phyloP scores from a whole-genome alignment of 305 asterid species.

The Plantago lanceolata region DNA sequence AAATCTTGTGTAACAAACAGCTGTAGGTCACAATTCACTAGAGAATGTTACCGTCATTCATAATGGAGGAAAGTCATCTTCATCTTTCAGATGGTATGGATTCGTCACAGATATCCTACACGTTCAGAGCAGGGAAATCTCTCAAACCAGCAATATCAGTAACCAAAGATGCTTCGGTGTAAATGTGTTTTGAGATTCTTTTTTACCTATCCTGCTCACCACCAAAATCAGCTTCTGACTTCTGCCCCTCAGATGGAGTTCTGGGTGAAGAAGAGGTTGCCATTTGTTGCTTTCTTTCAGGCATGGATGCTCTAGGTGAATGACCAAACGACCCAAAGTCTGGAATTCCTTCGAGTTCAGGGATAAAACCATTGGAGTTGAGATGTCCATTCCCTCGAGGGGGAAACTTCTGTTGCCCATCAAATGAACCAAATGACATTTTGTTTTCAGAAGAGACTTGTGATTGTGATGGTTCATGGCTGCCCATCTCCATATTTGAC shows the following conservation, averaged over 20 bases:
- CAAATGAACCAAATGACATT: conserved; percentile 18
- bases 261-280: conserved; percentile 31
- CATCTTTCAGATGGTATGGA: conserved; percentile 71
- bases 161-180: conserved; percentile 19
- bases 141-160: conserved; percentile 35
- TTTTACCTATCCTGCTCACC: conserved; percentile 61
- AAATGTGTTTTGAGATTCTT: conserved; percentile 22
- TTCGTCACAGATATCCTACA: conserved; percentile 62
- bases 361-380: conserved; percentile 25
- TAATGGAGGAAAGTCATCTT: conserved; percentile 82
- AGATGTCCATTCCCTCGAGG: conserved; percentile 38
- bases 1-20: conserved; percentile 6
- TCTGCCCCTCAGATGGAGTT: conserved; percentile 33
- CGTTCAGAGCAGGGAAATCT: conserved; percentile 30
- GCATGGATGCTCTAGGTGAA: conserved; percentile 21
- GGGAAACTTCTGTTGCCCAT: conserved; percentile 27
- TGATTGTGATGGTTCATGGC: conserved; percentile 36
- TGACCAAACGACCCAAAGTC: conserved; percentile 35
- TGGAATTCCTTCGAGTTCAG: conserved; percentile 37
- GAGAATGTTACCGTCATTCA: conserved; percentile 29
- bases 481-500: conserved; percentile 38
- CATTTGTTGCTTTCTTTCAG: conserved; percentile 38
- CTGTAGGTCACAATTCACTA: conserved; percentile 16
- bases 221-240: conserved; percentile 31
- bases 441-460: conserved; percentile 15